Base-by-base conservation (phyloP, 179 eudicot genomes). In the Heliamphora pulchella region DNA sequence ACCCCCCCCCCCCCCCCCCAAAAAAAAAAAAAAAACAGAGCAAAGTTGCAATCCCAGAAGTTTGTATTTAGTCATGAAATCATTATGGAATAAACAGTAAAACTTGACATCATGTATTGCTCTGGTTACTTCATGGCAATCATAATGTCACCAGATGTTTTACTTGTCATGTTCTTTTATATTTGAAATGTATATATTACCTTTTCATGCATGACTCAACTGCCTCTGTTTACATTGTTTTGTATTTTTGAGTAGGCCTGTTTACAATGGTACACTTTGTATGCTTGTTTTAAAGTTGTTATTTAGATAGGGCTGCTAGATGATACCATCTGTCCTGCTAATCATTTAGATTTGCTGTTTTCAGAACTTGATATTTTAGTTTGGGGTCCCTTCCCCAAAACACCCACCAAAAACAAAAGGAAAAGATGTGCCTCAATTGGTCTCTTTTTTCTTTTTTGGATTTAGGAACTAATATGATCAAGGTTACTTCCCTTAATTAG, bases 401-500 rank as follows among this genome's bases (percentile, higher is more conserved):
- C 31, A 31, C 31, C 31, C 31, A 31, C 31, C 47, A 31, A 64
- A 8, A 22, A 8, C 6, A 3, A 75, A 58, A 47, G 4, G 4
- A n/a, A 0, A 59, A 17, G 15, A 46, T 20, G 48, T 79, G 43
- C 22, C 31, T 73, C n/a, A 3, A 55, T 73, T 54, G 31, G 47
- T 53, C 17, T 2, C 41, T 53, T 68, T 6, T 6, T 6, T 3
- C 51, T 3, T 6, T 31, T 31, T 31, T 46, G 7, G 17, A 51
- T 57, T 55, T 59, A 75, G 17, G 76, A 76, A 3, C 82, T 71
- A 13, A 82, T 43, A 73, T 84, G 44, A 46, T 6, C 4, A 47
- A 9, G 61, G 69, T 74, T 51, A 11, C 72, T 80, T 83, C 84
- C 50, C 75, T 81, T 79, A 82, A 79, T 53, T 80, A 86, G 93